phyloP scores from a whole-genome alignment of 2,329 filamentous ascomycete species.

The Fusarium metavorans region DNA sequence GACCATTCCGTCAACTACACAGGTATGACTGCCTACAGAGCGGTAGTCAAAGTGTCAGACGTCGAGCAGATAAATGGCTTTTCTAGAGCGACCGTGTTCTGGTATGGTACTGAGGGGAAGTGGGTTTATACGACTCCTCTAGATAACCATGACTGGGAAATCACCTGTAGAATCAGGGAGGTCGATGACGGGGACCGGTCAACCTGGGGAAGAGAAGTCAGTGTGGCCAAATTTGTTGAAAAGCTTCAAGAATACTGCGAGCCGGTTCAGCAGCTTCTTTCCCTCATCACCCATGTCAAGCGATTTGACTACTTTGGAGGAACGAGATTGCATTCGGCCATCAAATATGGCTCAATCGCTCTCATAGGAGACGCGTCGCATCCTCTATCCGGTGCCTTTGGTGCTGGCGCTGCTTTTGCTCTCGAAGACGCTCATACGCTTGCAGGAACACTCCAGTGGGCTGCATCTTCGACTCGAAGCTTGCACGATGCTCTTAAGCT shows the following conservation, averaged over 20 bases:
- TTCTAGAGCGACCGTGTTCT: not conserved
- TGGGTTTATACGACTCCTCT: not conserved
- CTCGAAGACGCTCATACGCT: slow-evolving; percentile 43
- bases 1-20: not conserved
- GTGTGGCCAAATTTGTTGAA: not conserved
- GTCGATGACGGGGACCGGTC: not conserved
- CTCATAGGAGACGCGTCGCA: slow-evolving; percentile 68
- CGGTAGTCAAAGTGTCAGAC: not conserved
- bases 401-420: slow-evolving; percentile 52
- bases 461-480: not conserved
- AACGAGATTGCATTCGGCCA: not conserved
- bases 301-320: not conserved
- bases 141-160: not conserved
- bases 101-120: not conserved
- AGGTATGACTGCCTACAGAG: not conserved
- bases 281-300: not conserved
- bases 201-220: not conserved
- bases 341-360: slow-evolving; percentile 39
- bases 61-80: not conserved
- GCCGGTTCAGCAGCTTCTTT: not conserved
- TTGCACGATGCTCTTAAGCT: not conserved
- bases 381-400: slow-evolving; percentile 60
- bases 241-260: not conserved
- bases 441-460: not conserved
- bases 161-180: not conserved